A percentile compares a stretch with the other conserved stretches of the same genome.
These are phyloP conservation scores for Yarrowia yakushimensis DNA, from an alignment of 805 yeast genomes.

Conservation along the genomic window DNA sequence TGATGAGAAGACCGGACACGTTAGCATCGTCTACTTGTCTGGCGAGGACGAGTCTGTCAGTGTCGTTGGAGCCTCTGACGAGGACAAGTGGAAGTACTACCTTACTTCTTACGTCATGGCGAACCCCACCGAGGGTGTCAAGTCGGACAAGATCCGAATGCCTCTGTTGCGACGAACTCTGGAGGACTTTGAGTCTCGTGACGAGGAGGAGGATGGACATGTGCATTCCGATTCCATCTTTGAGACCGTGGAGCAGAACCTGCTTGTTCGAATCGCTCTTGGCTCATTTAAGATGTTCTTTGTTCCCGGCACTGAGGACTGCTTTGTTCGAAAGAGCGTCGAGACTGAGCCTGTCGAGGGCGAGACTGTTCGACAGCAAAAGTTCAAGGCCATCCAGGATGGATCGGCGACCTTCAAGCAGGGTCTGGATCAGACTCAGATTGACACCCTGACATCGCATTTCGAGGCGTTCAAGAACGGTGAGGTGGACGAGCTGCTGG, in stretches of 20 bases:
- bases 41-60: conserved; percentile 45
- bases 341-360: not conserved
- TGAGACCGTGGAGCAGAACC: conserved; percentile 49
- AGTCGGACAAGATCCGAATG: conserved; percentile 66
- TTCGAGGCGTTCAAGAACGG: conserved; percentile 21
- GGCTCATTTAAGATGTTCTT: conserved; percentile 78
- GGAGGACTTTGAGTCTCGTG: conserved; percentile 29
- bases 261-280: conserved; percentile 74
- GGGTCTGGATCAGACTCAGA: conserved; percentile 44
- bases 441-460: conserved; percentile 28
- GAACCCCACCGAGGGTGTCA: conserved; percentile 95
- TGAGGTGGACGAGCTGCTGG: conserved; percentile 15
- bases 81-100: conserved; percentile 89
- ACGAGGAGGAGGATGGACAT: conserved; percentile 29
- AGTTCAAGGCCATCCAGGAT: conserved; percentile 44
- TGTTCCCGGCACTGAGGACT: conserved; percentile 75
- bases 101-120: conserved; percentile 89
- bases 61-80: conserved; percentile 70
- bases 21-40: conserved; percentile 77
- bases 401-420: conserved; percentile 58
- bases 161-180: conserved; percentile 65
- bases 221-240: conserved; percentile 38
- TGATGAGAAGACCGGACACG: conserved; percentile 50
- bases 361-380: conserved; percentile 27
- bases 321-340: conserved; percentile 52